These are phyloP conservation scores for Aspergillus brunneoviolaceus DNA, from an alignment of 2,329 filamentous ascomycete species.

Conservation along the genomic window DNA sequence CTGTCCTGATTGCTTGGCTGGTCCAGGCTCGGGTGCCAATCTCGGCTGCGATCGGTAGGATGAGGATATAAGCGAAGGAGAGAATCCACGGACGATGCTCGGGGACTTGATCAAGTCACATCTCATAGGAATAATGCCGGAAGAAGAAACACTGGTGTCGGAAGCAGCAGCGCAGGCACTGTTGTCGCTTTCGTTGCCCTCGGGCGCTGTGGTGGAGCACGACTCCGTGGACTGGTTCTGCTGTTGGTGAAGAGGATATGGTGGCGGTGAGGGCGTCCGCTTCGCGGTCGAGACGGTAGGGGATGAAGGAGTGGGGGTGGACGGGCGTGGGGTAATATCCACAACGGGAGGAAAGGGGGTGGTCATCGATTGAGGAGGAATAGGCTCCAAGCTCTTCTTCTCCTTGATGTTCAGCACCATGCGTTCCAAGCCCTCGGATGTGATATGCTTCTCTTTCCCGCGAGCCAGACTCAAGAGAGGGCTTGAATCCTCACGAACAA, in stretches of 20 bases:
- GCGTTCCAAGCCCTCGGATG: slow-evolving; percentile 87
- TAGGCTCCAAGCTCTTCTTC: slow-evolving; percentile 66
- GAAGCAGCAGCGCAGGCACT: slow-evolving; percentile 47
- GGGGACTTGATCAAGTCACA: slow-evolving; percentile 57
- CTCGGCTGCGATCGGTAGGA: slow-evolving; percentile 64
- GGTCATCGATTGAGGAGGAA: slow-evolving; percentile 46
- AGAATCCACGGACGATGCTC: slow-evolving; percentile 83
- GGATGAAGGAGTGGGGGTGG: slow-evolving; percentile 39
- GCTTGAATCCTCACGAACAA: slow-evolving; percentile 52
- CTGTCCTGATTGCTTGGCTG: slow-evolving; percentile 63
- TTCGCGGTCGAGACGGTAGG: slow-evolving; percentile 31
- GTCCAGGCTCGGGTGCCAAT: slow-evolving; percentile 50
- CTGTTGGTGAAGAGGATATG: slow-evolving; percentile 26
- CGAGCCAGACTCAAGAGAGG: slow-evolving; percentile 63
- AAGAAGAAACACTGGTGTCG: slow-evolving; percentile 63
- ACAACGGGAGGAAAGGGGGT: slow-evolving; percentile 40
- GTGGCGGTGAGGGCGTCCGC: slow-evolving; percentile 38
- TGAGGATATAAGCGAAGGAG: slow-evolving; percentile 69
- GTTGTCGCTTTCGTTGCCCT: slow-evolving; percentile 49
- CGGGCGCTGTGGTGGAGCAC: slow-evolving; percentile 57
- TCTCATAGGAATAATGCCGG: slow-evolving; percentile 40
- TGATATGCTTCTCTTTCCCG: slow-evolving; percentile 81
- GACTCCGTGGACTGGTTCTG: slow-evolving; percentile 55
- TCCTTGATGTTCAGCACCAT: slow-evolving; percentile 92
- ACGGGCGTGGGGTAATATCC: slow-evolving; percentile 46